phyloP scores from a whole-genome alignment of 192 early-diverging fungal genomes.

The Thoreauomyces humboldtii region DNA sequence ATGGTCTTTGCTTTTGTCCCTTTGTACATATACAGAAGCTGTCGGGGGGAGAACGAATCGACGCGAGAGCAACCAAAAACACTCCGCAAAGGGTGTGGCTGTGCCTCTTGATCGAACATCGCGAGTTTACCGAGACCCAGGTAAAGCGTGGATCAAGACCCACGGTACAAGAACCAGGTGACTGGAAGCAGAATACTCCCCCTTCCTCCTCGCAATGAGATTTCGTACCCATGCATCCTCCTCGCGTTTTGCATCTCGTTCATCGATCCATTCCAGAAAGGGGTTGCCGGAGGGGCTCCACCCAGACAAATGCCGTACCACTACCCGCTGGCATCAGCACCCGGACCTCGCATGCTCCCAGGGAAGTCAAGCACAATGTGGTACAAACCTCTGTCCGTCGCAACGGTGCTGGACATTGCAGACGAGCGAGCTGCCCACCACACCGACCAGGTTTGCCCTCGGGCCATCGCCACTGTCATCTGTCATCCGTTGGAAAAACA shows the following conservation, averaged over 20 bases:
- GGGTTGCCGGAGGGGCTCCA: background rate
- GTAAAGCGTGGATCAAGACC: too few relatives aligned
- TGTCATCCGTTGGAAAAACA: background rate
- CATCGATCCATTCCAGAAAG: too few relatives aligned
- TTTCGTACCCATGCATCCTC: background rate
- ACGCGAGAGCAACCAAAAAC: too few relatives aligned
- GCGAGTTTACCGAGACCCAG: too few relatives aligned
- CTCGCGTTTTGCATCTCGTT: background rate
- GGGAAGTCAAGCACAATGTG: background rate
- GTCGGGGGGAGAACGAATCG: too few relatives aligned
- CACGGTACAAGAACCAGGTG: too few relatives aligned
- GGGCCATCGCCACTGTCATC: background rate
- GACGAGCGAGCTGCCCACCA: background rate
- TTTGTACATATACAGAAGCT: too few relatives aligned
- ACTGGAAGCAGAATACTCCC: too few relatives aligned
- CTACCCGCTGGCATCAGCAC: background rate
- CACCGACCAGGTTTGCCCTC: background rate
- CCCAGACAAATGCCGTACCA: background rate
- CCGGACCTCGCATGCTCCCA: background rate
- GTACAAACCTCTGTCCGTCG: background rate
- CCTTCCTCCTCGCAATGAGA: too few relatives aligned
- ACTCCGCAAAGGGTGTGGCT: too few relatives aligned
- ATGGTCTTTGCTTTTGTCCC: too few relatives aligned
- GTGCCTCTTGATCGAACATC: too few relatives aligned
- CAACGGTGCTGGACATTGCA: background rate